Evolutionary conservation across 352 stramenopile genomes (phyloP), one percentile per base, ranked within the genome.

Genomic region (Phytophthora pinifolia): DNA sequence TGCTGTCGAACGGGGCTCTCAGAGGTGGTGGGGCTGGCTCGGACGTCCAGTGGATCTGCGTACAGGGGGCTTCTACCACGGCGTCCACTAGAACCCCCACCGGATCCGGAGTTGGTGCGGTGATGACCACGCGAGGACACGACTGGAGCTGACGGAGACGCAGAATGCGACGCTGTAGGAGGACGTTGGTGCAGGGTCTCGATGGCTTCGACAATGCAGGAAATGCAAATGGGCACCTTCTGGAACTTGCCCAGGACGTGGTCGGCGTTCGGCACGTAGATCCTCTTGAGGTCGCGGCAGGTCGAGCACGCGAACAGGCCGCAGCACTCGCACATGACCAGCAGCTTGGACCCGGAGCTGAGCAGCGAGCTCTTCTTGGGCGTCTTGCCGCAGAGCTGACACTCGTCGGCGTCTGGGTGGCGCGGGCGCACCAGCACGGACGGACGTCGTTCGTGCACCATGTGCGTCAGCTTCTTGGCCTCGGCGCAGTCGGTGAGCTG

Each of bases 401-500:
- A 85, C 9, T 68, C 56, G 14, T 51, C 39, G 12, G 51, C 46
- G 17, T 55, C 45, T 12, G 58, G 59, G 18, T 62, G 59, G 34
- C 54, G 55, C 43, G 74, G 62, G 9, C 74, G 55, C 25, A 62
- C 22, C 15, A 70, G 36, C 30, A 80, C 64, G n/a, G 67, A 69
- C 33, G 62, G 61, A 6, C 73, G 69, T 7, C 64, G 63, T 14
- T 68, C 58, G 5, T 66, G 58, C 1, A 82, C 47, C 63, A 80
- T 74, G 32, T 70, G 59, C 8, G 74, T 85, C 9, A 85, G 49
- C 0, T 56, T 68, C 61, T 82, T 85, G 14, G 65, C 66, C 29
- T 85, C 74, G 0, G 71, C 74, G 29, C 74, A 72, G 15, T 81
- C 74, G 36, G 74, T 74, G 17, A 75, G 54, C n/a, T 69, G 61